Conservation (phyloP, 345 rosid genomes). For the Gynandropsis gynandra region DNA sequence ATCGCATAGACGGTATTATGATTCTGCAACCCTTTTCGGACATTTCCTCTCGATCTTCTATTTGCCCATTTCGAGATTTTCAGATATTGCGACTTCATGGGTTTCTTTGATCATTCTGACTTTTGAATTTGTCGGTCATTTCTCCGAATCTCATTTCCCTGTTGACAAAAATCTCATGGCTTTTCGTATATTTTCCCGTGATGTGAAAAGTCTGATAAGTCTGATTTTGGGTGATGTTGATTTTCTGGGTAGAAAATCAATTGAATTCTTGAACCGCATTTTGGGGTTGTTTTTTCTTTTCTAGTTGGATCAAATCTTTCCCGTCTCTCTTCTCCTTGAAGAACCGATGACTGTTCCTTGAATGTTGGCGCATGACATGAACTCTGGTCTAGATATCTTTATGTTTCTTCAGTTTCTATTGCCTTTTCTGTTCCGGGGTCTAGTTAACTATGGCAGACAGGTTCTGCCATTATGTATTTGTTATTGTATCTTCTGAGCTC, state of each 20-base stretch:
- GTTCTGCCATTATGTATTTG: background rate
- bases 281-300: background rate
- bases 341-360: conserved; percentile 1
- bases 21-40: background rate
- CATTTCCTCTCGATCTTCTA: conserved; percentile 2
- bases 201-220: conserved; percentile 4
- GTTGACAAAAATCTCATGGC: no score
- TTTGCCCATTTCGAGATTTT: conserved; percentile 11
- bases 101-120: no score
- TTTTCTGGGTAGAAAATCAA: background rate
- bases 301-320: background rate
- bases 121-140: background rate
- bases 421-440: background rate
- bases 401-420: background rate
- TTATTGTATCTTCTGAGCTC: background rate
- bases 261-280: background rate
- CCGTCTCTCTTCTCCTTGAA: background rate
- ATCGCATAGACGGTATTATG: conserved; percentile 47
- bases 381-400: conserved; percentile 1
- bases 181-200: background rate
- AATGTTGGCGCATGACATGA: background rate
- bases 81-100: no score
- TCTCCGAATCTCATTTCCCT: no score
- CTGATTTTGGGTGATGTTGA: background rate
- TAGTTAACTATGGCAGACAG: background rate